Percentiles rank a stretch among this genome's conserved stretches.
Conservation (phyloP, 2,329 filamentous ascomycete genomes). For the Fusarium sp. region DNA sequence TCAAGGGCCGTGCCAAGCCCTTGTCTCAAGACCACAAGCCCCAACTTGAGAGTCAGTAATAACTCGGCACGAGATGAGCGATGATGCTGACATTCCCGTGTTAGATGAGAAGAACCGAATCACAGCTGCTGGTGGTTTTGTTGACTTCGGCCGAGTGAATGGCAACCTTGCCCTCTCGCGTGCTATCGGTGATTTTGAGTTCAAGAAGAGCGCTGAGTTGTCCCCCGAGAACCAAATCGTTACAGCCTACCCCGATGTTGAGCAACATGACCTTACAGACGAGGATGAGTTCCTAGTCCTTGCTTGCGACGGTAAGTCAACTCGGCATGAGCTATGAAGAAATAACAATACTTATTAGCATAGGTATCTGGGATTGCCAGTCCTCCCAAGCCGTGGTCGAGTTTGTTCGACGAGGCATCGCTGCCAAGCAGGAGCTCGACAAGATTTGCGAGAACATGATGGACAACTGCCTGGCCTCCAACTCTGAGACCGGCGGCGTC, state of each 20-base stretch:
- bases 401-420: slow-evolving; percentile 96
- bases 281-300: slow-evolving; percentile 97
- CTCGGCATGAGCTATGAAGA: slow-evolving; percentile 6
- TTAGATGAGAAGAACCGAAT: slow-evolving; percentile 95
- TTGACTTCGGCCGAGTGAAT: slow-evolving; percentile 98
- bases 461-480: slow-evolving; percentile 98
- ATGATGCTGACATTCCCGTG: slow-evolving; percentile 33
- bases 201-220: slow-evolving; percentile 98
- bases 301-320: slow-evolving; percentile 85
- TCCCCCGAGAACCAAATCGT: slow-evolving; percentile 99
- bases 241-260: slow-evolving; percentile 95
- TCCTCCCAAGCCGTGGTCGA: slow-evolving; percentile 97
- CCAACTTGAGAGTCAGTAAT: slow-evolving; percentile 88
- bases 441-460: slow-evolving; percentile 99
- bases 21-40: slow-evolving; percentile 99
- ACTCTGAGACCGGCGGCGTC: slow-evolving; percentile 97
- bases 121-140: slow-evolving; percentile 93
- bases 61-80: slow-evolving; percentile 34
- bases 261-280: slow-evolving; percentile 87
- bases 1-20: slow-evolving; percentile 97
- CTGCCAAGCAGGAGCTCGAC: slow-evolving; percentile 92
- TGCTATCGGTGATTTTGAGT: slow-evolving; percentile 98
- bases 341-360: slow-evolving; percentile 41
- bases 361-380: slow-evolving; percentile 99
- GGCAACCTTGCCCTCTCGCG: slow-evolving; percentile 96